These are phyloP conservation scores for Wallacemonas collosoma DNA, from an alignment of 208 protist species.

Conservation along the genomic window DNA sequence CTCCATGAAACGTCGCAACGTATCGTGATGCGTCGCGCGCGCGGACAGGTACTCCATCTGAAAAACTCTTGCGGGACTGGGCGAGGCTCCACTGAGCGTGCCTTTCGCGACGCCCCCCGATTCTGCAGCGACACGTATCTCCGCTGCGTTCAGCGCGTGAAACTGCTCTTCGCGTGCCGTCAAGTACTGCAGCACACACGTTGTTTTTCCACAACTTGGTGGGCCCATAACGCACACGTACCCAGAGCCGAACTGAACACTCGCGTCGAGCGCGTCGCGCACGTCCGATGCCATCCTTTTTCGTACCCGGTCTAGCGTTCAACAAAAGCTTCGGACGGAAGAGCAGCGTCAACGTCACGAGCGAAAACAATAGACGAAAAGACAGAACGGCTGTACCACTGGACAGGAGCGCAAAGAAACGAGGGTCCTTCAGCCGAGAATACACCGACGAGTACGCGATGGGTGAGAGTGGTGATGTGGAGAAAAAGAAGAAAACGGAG, in stretches of 20 bases:
- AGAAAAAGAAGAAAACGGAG: too few relatives aligned
- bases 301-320: too few relatives aligned
- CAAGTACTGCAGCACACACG: conserved; percentile 55
- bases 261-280: conserved; percentile 74
- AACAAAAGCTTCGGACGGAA: too few relatives aligned
- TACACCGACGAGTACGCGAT: too few relatives aligned
- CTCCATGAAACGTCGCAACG: conserved; percentile 19
- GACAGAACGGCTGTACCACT: neutral
- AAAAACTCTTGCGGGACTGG: neutral
- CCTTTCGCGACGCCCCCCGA: neutral
- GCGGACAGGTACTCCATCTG: conserved; percentile 17
- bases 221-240: conserved; percentile 77
- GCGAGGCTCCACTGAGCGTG: neutral
- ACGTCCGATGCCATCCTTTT: conserved; percentile 22
- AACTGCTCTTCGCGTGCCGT: conserved; percentile 52
- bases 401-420: neutral
- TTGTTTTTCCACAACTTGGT: conserved; percentile 81
- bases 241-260: conserved; percentile 73
- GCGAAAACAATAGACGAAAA: neutral
- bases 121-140: neutral
- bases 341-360: too few relatives aligned
- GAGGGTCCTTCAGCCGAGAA: too few relatives aligned
- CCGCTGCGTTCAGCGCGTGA: conserved; percentile 4
- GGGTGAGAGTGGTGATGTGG: too few relatives aligned
- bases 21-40: conserved; percentile 12